These are phyloP conservation scores for Fonsecaea nubica DNA, from an alignment of 2,329 filamentous ascomycete genomes.

Conservation along the genomic window DNA sequence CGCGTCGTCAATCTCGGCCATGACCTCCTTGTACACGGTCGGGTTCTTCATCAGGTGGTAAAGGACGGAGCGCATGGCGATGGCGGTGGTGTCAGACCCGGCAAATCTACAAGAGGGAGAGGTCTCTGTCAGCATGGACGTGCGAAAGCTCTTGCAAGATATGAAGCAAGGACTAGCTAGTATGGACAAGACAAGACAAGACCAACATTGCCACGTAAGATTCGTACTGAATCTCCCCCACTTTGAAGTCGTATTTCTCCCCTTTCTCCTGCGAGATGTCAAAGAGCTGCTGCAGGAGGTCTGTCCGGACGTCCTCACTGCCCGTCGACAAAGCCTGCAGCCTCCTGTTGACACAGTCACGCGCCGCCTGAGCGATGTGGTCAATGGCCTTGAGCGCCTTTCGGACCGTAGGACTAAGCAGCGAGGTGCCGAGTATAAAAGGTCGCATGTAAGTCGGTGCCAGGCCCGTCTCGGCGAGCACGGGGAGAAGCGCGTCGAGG, in stretches of 20 bases:
- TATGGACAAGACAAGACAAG: constrained; percentile 47
- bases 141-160: constrained; percentile 15
- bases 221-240: constrained; percentile 32
- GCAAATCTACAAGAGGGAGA: constrained; percentile 13
- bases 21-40: constrained; percentile 18
- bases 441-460: constrained; percentile 43
- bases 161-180: too few species aligned
- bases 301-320: constrained; percentile 28
- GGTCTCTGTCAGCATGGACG: constrained; percentile 1
- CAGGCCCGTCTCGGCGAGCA: constrained; percentile 42
- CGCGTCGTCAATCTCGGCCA: constrained; percentile 24
- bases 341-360: constrained; percentile 39
- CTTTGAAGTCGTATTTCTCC: constrained; percentile 43
- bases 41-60: constrained; percentile 57
- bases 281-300: constrained; percentile 43
- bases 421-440: constrained; percentile 41
- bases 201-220: constrained; percentile 53
- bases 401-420: constrained; percentile 38
- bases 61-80: constrained; percentile 25
- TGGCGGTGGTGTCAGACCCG: constrained; percentile 33
- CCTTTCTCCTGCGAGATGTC: constrained; percentile 43
- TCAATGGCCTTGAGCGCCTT: constrained; percentile 43
- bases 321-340: constrained; percentile 33
- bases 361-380: constrained; percentile 41
- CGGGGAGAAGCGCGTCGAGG: constrained; percentile 46